Base-by-base conservation (phyloP, 768 basidiomycete genomes). In the Hemileccinum rubropunctum region DNA sequence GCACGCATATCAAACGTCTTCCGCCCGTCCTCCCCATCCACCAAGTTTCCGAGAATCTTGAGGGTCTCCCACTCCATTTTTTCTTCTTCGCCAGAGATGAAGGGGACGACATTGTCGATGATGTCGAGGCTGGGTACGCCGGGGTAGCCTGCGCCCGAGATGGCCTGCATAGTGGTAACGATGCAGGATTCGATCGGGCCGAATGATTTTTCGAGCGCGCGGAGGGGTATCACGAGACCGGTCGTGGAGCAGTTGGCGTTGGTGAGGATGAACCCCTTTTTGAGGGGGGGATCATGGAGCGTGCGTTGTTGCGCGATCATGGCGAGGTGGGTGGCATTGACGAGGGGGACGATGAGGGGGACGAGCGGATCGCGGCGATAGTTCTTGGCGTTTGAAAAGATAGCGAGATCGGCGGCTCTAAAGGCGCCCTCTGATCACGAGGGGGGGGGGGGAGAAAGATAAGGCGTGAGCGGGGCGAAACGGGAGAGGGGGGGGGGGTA, bases 201-300 rank as follows among this genome's bases (percentile, higher is more conserved):
- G 54, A 98, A 99, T 0, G 88, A 78, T 54, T 78, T 81, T 69
- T 97, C 94, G 57, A 98, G 80, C 0, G 94, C 93, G 42, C 82
- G 80, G 58, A 98, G 83, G n/a, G 94, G 91, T 51, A 97, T 82
- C 51, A 92, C 91, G 63, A 86, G 78, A 37, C 89, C 95, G 1
- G 97, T 99, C 4, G 97, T 98, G 20, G 91, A 88, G 73, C 97
- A 98, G 73, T 98, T 99, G 58, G 97, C 97, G 67, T 99, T 99
- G 50, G 94, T 95, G 54, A 99, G 86, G 67, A 99, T 95, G 76
- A 92, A 98, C 3, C 97, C 97, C 57, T 81, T 83, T 62, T 78
- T 80, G 30, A 88, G 78, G 0, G 81, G 82, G 17, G 83, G 88
- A 2, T 75, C 70, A 57, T 89, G 86, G 14, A 80, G 72, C 2